phyloP scores from a whole-genome alignment of 345 rosid genomes.

The Melaleuca quinquenervia region DNA sequence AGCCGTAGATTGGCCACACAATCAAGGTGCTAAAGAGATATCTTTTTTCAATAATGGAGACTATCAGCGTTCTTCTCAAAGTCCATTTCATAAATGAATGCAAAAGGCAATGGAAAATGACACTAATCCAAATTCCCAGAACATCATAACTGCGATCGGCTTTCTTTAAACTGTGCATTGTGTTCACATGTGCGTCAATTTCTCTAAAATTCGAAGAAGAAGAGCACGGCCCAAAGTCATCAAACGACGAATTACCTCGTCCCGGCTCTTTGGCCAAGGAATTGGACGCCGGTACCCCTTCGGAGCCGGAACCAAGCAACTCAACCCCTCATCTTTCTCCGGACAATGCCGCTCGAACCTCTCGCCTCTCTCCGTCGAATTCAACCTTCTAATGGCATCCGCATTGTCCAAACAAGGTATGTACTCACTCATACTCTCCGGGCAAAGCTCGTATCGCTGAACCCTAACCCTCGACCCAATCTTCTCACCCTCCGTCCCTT shows the following conservation, averaged over 20 bases:
- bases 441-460: slow-evolving; percentile 38
- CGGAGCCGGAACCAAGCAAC: slow-evolving; percentile 77
- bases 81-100: background rate
- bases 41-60: background rate
- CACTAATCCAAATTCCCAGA: background rate
- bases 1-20: background rate
- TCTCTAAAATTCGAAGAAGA: background rate
- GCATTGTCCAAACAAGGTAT: slow-evolving; percentile 88
- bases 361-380: slow-evolving; percentile 77
- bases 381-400: slow-evolving; percentile 49
- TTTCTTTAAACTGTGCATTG: background rate
- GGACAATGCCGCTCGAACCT: slow-evolving; percentile 86
- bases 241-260: slow-evolving; percentile 41
- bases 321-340: slow-evolving; percentile 39
- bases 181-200: background rate
- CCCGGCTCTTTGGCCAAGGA: slow-evolving; percentile 94
- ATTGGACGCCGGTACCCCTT: slow-evolving; percentile 58
- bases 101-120: background rate
- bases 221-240: background rate
- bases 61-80: background rate
- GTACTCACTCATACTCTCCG: slow-evolving; percentile 54
- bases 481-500: slow-evolving; percentile 4
- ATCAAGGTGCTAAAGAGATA: background rate
- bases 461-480: slow-evolving; percentile 10
- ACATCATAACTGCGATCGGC: background rate